phyloP scores from a whole-genome alignment of 768 basidiomycete genomes.

The Russula ochroleuca region DNA sequence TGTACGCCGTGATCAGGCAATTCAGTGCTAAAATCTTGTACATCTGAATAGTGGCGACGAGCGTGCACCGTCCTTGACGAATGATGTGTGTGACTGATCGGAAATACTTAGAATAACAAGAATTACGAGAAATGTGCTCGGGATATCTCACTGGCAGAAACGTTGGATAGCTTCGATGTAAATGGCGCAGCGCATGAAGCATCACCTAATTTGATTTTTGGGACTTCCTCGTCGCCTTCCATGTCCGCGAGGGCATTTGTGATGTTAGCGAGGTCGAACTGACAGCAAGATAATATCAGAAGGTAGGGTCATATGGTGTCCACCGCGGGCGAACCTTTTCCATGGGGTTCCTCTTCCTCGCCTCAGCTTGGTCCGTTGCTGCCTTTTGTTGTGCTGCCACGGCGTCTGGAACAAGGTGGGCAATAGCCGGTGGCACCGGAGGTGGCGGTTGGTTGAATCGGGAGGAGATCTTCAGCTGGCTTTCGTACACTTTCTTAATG shows the following conservation, averaged over 20 bases:
- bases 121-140: background rate
- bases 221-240: constrained; percentile 92
- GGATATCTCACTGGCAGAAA: constrained; percentile 76
- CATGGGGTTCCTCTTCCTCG: constrained; percentile 80
- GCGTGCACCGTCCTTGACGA: constrained; percentile 95
- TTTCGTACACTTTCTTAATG: constrained; percentile 96
- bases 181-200: constrained; percentile 98
- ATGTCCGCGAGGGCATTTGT: constrained; percentile 85
- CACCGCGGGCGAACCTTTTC: constrained; percentile 60
- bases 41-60: constrained; percentile 99
- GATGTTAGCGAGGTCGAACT: constrained; percentile 77
- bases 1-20: constrained; percentile 98
- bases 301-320: background rate
- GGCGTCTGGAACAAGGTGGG: constrained; percentile 83
- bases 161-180: constrained; percentile 97
- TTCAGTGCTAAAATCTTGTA: constrained; percentile 98
- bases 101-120: background rate
- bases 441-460: constrained; percentile 93
- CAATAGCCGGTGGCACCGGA: constrained; percentile 83
- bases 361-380: constrained; percentile 55
- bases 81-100: constrained; percentile 88
- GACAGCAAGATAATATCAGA: constrained; percentile 22
- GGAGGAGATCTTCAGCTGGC: constrained; percentile 83
- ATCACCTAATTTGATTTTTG: constrained; percentile 99
- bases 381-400: constrained; percentile 87